These are phyloP conservation scores for Phytopythium aichiense DNA, from an alignment of 352 stramenopile species.

Conservation along the genomic window DNA sequence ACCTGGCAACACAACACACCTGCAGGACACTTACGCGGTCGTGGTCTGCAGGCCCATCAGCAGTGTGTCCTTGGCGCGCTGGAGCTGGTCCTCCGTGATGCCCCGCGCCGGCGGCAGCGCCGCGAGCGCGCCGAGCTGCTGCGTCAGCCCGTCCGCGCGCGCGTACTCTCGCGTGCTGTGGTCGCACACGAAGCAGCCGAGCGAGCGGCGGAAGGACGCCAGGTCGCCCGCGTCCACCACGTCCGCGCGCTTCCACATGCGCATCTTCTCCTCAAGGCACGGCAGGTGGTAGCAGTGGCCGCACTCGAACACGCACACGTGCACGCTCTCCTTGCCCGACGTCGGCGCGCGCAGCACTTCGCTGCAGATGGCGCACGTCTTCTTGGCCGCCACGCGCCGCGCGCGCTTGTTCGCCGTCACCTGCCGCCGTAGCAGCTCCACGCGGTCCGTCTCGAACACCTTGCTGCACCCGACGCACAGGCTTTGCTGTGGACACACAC, in stretches of 20 bases:
- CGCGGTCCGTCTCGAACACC: constrained; percentile 73
- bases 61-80: constrained; percentile 67
- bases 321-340: constrained; percentile 41
- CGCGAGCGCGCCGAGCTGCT: constrained; percentile 33
- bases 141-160: constrained; percentile 29
- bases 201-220: constrained; percentile 30
- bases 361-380: constrained; percentile 60
- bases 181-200: constrained; percentile 82
- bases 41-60: constrained; percentile 22
- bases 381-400: constrained; percentile 52
- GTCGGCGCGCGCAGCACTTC: constrained; percentile 48
- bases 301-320: constrained; percentile 81
- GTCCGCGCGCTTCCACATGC: constrained; percentile 79
- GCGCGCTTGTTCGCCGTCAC: constrained; percentile 58
- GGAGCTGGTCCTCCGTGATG: constrained; percentile 66
- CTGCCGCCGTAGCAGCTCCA: constrained; percentile 64
- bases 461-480: constrained; percentile 72
- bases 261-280: constrained; percentile 82
- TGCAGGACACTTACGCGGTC: constrained; percentile 13
- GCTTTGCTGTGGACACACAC: constrained; percentile 45
- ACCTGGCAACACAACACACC: not conserved
- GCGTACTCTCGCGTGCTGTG: constrained; percentile 66
- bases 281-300: constrained; percentile 78
- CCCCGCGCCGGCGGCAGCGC: constrained; percentile 30
- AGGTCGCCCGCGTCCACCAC: constrained; percentile 41